Evolutionary conservation across 2,329 filamentous ascomycete genomes (phyloP).

Genomic region (Cladosporium sp.): DNA sequence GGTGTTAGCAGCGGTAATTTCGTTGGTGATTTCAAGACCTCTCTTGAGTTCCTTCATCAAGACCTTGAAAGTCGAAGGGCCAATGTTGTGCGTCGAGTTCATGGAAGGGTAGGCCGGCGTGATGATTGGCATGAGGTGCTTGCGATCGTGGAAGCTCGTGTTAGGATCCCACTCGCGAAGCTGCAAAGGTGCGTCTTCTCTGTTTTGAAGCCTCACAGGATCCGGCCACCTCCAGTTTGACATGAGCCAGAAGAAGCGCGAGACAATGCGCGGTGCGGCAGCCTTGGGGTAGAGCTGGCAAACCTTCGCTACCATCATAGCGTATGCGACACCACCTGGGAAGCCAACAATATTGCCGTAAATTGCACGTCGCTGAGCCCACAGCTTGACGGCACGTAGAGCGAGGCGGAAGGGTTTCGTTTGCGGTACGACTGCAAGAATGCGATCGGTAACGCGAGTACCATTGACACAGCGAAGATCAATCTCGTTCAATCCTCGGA

Average conservation of each 20-base stretch:
- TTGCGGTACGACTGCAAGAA: constrained; percentile 84
- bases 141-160: constrained; percentile 77
- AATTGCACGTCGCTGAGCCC: constrained; percentile 88
- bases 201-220: constrained; percentile 85
- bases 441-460: constrained; percentile 91
- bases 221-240: constrained; percentile 90
- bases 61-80: constrained; percentile 78
- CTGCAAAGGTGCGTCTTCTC: constrained; percentile 78
- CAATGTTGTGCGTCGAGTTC: constrained; percentile 96
- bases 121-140: constrained; percentile 96
- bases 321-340: constrained; percentile 95
- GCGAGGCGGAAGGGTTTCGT: constrained; percentile 86
- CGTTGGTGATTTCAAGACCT: constrained; percentile 73
- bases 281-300: constrained; percentile 96
- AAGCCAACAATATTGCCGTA: constrained; percentile 97
- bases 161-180: constrained; percentile 94
- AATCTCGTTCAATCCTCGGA: constrained; percentile 82
- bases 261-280: constrained; percentile 81
- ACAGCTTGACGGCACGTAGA: constrained; percentile 89
- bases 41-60: constrained; percentile 81
- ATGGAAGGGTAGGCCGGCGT: constrained; percentile 97
- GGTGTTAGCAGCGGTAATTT: constrained; percentile 72
- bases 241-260: constrained; percentile 94
- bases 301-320: constrained; percentile 92
- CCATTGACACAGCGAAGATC: constrained; percentile 91